These are phyloP conservation scores for Crucibulum laeve DNA, from an alignment of 768 basidiomycete species.

Conservation along the genomic window DNA sequence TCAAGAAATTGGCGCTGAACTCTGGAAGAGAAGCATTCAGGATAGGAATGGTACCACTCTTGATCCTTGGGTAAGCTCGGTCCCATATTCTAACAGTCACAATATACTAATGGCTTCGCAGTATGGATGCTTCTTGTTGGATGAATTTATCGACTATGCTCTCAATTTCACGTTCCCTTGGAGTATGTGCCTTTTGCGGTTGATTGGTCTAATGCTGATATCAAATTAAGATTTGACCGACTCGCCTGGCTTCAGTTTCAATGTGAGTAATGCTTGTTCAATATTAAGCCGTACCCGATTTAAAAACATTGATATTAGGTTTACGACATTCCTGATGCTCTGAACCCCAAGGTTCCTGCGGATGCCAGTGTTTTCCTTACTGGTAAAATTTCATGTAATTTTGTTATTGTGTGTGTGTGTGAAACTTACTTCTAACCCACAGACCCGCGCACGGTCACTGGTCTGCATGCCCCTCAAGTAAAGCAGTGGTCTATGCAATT, in stretches of 20 bases:
- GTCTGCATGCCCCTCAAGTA: slow-evolving; percentile 66
- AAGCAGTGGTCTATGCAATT: slow-evolving; percentile 38
- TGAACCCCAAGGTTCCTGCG: slow-evolving; percentile 42
- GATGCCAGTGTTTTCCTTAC: slow-evolving; percentile 61
- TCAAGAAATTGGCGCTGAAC: slow-evolving; percentile 18
- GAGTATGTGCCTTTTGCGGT: slow-evolving; percentile 30
- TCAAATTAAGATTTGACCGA: not conserved
- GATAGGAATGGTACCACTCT: slow-evolving; percentile 49
- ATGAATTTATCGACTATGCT: slow-evolving; percentile 69
- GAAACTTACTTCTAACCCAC: not conserved
- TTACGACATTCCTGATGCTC: slow-evolving; percentile 54
- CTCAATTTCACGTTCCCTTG: slow-evolving; percentile 67
- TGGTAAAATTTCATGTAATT: slow-evolving; percentile 30
- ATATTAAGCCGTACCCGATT: too few relatives aligned
- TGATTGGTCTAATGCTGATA: not conserved
- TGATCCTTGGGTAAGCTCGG: slow-evolving; percentile 51
- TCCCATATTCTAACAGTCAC: too few relatives aligned
- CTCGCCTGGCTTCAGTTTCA: not conserved
- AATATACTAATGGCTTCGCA: too few relatives aligned
- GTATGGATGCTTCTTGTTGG: slow-evolving; percentile 64
- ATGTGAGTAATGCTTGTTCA: too few relatives aligned
- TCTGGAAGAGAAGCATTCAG: slow-evolving; percentile 34
- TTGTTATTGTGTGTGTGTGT: not conserved
- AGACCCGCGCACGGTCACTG: slow-evolving; percentile 54
- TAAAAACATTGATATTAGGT: slow-evolving; percentile 21